These are phyloP conservation scores for Talaromyces trachyspermus DNA, from an alignment of 495 filamentous ascomycete genomes.

Conservation along the genomic window DNA sequence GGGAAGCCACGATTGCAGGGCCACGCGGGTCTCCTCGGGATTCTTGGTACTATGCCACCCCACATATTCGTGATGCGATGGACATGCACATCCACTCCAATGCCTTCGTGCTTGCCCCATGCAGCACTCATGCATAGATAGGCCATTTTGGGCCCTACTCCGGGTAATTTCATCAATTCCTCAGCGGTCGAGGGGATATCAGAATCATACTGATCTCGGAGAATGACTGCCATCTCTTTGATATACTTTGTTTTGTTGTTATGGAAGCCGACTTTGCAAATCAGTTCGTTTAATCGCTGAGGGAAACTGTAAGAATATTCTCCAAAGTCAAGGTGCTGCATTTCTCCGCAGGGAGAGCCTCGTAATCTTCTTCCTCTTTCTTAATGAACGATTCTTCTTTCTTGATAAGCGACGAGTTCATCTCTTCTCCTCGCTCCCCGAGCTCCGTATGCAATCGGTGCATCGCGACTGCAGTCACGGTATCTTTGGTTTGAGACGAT, in stretches of 20 bases:
- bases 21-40: constrained; percentile 76
- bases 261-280: constrained; percentile 84
- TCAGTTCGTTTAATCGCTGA: constrained; percentile 65
- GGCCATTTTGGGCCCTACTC: constrained; percentile 97
- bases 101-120: constrained; percentile 55
- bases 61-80: constrained; percentile 94
- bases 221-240: constrained; percentile 64
- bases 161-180: constrained; percentile 72
- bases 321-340: constrained; percentile 60
- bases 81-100: constrained; percentile 62
- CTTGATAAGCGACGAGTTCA: constrained; percentile 13
- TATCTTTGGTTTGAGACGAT: constrained; percentile 94
- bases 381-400: constrained; percentile 16
- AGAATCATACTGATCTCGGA: constrained; percentile 57
- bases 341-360: constrained; percentile 28
- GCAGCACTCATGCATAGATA: constrained; percentile 77
- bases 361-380: constrained; percentile 13
- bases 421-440: constrained; percentile 26
- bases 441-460: constrained; percentile 67
- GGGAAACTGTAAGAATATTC: constrained; percentile 72
- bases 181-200: constrained; percentile 82
- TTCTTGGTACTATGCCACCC: constrained; percentile 85
- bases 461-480: constrained; percentile 84
- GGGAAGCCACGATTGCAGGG: constrained; percentile 79
- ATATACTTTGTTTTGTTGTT: constrained; percentile 94